Evolutionary conservation across 331 rosid species (phyloP), one percentile per base, ranked within the genome.

Genomic region (Arachis monticola): DNA sequence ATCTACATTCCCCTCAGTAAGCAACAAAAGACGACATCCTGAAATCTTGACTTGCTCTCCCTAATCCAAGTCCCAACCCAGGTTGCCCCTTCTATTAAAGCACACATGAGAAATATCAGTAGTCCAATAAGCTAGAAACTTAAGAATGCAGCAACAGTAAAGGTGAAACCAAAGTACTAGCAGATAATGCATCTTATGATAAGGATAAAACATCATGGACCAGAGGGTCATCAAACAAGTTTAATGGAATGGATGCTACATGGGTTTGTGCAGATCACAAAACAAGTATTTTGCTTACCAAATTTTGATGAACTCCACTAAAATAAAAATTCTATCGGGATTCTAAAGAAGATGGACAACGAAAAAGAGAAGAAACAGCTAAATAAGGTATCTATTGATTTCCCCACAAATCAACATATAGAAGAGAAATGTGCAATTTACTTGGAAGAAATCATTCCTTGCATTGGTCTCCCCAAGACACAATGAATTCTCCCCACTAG

Each of bases 401-500:
- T 35, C 4, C 40, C 40, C 4, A 17, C 40, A 35, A 35, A 35
- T 35, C 40, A 35, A 35, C 40, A 61, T 56, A 40, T 17, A 74
- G 55, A 4, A 35, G 60, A 55, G 38, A 75, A 60, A 66, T 13
- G 56, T 60, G 52, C 46, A 44, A 52, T 51, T 32, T 88, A 95
- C 99, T 93, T 95, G 96, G 79, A 95, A 95, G 82, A 90, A 95
- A 84, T 89, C 97, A 85, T 95, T 92, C 99, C 99, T 92, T 72
- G 92, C 70, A 69, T 96, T 95, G 75, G 92, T 82, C 88, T 87
- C 87, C 84, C 99, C 97, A 79, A 95, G 96, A 80, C 98, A 92
- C 87, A 92, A 78, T 66, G 99, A 97, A 88, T 95, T 97, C 79
- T 95, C 98, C 82, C 84, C 99, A 17, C 85, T 96, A 82, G 92